These are phyloP conservation scores for Phaseolus coccineus DNA, from an alignment of 331 rosid genomes.

Conservation along the genomic window DNA sequence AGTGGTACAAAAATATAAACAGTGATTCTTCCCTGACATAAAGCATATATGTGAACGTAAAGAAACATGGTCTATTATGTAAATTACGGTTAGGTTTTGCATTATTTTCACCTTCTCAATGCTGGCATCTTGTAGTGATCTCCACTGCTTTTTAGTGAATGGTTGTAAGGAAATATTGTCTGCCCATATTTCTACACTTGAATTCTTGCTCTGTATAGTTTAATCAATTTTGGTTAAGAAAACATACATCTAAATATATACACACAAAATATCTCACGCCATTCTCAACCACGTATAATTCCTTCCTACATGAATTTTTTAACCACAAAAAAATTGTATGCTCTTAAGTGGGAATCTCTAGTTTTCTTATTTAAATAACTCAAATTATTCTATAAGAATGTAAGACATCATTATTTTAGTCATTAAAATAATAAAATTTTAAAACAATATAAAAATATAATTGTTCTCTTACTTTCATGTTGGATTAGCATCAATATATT, in stretches of 20 bases:
- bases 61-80: background rate
- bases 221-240: slow-evolving; percentile 13
- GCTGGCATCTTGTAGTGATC: slow-evolving; percentile 70
- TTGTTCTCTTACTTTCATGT: too few relatives aligned
- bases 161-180: slow-evolving; percentile 83
- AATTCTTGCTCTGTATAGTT: slow-evolving; percentile 60
- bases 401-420: too few relatives aligned
- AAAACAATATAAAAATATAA: too few relatives aligned
- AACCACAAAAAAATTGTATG: background rate
- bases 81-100: background rate
- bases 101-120: slow-evolving; percentile 54
- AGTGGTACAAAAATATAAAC: background rate
- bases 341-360: background rate
- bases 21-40: background rate
- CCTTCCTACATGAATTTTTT: background rate
- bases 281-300: background rate
- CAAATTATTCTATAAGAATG: too few relatives aligned
- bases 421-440: too few relatives aligned
- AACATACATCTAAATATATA: background rate
- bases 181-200: slow-evolving; percentile 68
- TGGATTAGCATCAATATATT: too few relatives aligned
- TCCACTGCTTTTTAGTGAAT: slow-evolving; percentile 78
- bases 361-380: background rate
- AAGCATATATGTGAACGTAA: slow-evolving; percentile 11
- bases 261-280: background rate